These are phyloP conservation scores for Conticribra guillardii DNA, from an alignment of 108 stramenopile genomes.

Conservation along the genomic window DNA sequence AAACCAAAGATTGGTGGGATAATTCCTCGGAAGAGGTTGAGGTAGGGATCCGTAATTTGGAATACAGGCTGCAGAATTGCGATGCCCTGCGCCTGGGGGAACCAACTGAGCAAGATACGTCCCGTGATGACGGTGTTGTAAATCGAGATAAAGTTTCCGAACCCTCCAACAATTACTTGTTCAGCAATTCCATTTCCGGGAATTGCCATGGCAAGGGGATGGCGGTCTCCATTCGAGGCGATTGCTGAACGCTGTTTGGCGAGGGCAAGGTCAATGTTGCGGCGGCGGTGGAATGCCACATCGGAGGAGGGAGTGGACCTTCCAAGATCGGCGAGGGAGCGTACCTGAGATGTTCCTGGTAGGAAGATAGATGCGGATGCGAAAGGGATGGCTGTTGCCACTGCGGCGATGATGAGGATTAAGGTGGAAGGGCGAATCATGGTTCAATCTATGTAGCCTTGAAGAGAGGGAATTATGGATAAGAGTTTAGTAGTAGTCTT, in stretches of 20 bases:
- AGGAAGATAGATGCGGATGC: conserved; percentile 37
- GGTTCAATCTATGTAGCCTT: too few species aligned
- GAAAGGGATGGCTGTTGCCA: conserved; percentile 1
- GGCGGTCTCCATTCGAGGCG: neutral
- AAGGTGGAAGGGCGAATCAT: conserved; percentile 2
- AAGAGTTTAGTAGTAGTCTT: too few species aligned
- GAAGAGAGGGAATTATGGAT: too few species aligned
- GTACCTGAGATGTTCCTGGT: conserved; percentile 10
- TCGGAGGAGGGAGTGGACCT: conserved; percentile 12
- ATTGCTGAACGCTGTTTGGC: neutral
- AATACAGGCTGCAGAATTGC: conserved; percentile 74
- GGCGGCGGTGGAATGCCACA: conserved; percentile 38
- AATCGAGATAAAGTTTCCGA: conserved; percentile 80
- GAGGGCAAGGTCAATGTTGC: conserved; percentile 18
- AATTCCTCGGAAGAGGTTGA: conserved; percentile 88
- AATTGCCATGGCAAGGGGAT: conserved; percentile 80
- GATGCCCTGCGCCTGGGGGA: conserved; percentile 79
- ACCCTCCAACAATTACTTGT: conserved; percentile 86
- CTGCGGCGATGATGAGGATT: conserved; percentile 5
- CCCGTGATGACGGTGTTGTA: conserved; percentile 93
- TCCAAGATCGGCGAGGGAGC: conserved; percentile 19
- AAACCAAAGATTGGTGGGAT: conserved; percentile 87
- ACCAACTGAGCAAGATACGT: conserved; percentile 90
- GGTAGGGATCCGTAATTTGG: conserved; percentile 90
- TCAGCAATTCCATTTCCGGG: conserved; percentile 85